Conservation (phyloP, 768 basidiomycete genomes). For the Nidularia sp. region DNA sequence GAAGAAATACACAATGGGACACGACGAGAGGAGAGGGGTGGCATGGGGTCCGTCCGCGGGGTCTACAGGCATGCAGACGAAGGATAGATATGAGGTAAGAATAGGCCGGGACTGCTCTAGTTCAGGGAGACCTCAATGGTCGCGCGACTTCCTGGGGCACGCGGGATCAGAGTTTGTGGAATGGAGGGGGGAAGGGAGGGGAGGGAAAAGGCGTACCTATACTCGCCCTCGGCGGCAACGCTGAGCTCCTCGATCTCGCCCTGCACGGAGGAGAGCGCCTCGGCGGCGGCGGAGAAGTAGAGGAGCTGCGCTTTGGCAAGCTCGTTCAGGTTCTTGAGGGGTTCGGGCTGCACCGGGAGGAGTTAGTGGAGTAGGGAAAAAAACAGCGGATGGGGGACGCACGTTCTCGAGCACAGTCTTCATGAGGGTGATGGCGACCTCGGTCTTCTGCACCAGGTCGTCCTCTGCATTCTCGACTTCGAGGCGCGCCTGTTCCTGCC, state of each 20-base stretch:
- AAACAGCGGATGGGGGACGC: conserved; percentile 20
- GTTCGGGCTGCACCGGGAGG: conserved; percentile 68
- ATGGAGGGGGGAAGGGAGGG: conserved; percentile 1
- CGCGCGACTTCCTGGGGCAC: conserved; percentile 73
- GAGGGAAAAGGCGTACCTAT: conserved; percentile 50
- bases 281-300: conserved; percentile 74
- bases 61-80: too few species aligned
- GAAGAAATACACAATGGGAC: too few species aligned
- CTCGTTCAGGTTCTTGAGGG: conserved; percentile 90
- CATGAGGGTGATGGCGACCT: conserved; percentile 95
- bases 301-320: conserved; percentile 87
- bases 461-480: conserved; percentile 94
- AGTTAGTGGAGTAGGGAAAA: background rate
- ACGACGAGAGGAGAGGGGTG: too few species aligned
- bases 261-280: conserved; percentile 76
- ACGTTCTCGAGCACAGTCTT: conserved; percentile 99
- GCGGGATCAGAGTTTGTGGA: conserved; percentile 1
- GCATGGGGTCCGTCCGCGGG: too few species aligned
- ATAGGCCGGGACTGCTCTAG: background rate
- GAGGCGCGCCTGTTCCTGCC: conserved; percentile 88
- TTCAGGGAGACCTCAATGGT: conserved; percentile 68
- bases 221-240: conserved; percentile 92
- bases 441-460: conserved; percentile 96
- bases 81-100: too few species aligned
- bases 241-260: conserved; percentile 92